phyloP scores from a whole-genome alignment of 169 alveolate genomes.

The Neospora caninum region DNA sequence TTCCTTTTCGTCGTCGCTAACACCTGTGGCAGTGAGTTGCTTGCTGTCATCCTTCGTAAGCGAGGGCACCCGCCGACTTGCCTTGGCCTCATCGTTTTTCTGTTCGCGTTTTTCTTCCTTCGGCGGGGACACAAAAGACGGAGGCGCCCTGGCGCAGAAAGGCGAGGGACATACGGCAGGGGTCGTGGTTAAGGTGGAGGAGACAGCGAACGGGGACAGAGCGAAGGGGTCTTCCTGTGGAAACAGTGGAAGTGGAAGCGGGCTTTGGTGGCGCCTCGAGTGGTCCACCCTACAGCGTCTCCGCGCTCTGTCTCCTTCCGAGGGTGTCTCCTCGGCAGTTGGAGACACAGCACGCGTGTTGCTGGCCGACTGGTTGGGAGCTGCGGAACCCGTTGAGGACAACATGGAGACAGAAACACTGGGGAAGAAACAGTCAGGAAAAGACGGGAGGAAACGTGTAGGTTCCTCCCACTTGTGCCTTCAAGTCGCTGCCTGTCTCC shows the following conservation, averaged over 20 bases:
- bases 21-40: not conserved
- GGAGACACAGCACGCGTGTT: not conserved
- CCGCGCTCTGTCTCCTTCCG: not conserved
- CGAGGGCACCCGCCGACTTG: not conserved
- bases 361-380: not conserved
- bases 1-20: not conserved
- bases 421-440: not conserved
- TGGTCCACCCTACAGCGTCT: not conserved
- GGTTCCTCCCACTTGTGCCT: not conserved
- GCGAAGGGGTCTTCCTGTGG: not conserved
- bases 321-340: not conserved
- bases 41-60: not conserved
- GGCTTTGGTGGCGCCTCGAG: not conserved
- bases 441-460: not conserved
- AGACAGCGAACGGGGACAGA: not conserved
- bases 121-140: not conserved
- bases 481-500: constrained; percentile 8
- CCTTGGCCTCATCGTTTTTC: not conserved
- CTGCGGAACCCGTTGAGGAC: not conserved
- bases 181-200: constrained; percentile 37
- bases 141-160: not conserved
- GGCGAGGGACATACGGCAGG: not conserved
- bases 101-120: not conserved
- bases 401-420: not conserved
- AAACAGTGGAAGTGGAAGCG: not conserved